Conservation (phyloP, 1,139 yeast genomes). For the Wickerhamomyces sp. region DNA sequence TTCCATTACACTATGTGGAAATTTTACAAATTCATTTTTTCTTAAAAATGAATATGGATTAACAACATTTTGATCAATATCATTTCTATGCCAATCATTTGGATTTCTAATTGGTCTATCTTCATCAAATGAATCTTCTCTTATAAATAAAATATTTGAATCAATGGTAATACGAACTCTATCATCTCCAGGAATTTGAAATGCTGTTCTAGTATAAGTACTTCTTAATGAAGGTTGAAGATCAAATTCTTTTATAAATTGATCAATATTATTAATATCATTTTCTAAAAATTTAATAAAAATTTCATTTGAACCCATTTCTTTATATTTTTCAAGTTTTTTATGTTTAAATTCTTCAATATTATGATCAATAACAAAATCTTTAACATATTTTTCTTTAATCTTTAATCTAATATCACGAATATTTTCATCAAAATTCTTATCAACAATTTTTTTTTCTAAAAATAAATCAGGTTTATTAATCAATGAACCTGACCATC, state of each 20-base stretch:
- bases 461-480: slow-evolving; percentile 74
- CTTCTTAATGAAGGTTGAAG: slow-evolving; percentile 86
- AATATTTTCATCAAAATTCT: slow-evolving; percentile 45
- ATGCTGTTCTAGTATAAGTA: slow-evolving; percentile 86
- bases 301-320: slow-evolving; percentile 46
- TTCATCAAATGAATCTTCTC: slow-evolving; percentile 85
- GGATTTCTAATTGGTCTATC: slow-evolving; percentile 90
- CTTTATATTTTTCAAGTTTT: slow-evolving; percentile 47
- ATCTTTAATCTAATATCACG: slow-evolving; percentile 48
- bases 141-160: slow-evolving; percentile 77
- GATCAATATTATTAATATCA: slow-evolving; percentile 55
- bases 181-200: slow-evolving; percentile 97
- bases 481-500: slow-evolving; percentile 84
- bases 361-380: slow-evolving; percentile 46
- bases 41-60: slow-evolving; percentile 72
- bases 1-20: slow-evolving; percentile 92
- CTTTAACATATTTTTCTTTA: slow-evolving; percentile 75
- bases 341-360: slow-evolving; percentile 41
- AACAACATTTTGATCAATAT: slow-evolving; percentile 71
- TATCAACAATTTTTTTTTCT: slow-evolving; percentile 71
- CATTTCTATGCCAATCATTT: slow-evolving; percentile 84
- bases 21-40: slow-evolving; percentile 79
- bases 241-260: slow-evolving; percentile 58
- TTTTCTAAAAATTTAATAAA: slow-evolving; percentile 48
- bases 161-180: slow-evolving; percentile 85